Base-by-base conservation (phyloP, 495 filamentous ascomycete species). In the Aspergillus bertholletiae region DNA sequence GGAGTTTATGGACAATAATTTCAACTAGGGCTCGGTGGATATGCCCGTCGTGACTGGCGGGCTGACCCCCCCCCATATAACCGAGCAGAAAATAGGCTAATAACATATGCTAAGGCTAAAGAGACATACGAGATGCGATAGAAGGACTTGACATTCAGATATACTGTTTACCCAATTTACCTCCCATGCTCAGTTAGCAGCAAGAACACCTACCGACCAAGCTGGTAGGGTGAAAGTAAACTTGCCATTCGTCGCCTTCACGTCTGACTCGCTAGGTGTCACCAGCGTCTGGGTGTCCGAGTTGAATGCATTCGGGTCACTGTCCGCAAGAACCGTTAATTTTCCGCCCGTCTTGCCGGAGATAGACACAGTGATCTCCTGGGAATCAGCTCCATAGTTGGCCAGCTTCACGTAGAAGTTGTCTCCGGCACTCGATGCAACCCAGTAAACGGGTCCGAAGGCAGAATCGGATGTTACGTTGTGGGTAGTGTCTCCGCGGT, bases 381-480 rank as follows among this genome's bases (percentile, higher is more conserved):
- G 20, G 63, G 54, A 15, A 52, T 58, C 50, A 21, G 39, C 28
- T 15, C 59, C 55, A 40, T 28, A 64, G 46, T 54, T 62, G 47
- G 54, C 68, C 57, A 45, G 53, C 60, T 68, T 66, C 24, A 70
- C 55, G 27, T 49, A 55, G 23, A 61, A 59, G 0, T 61, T 61
- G 18, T 54, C 46, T 7, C 64, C 61, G 32, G 69, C 64, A 44
- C 64, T 64, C 11, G 74, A 70, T 13, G 80, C 79, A 20, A 81
- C 83, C 56, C 76, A 85, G 69, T 79, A 87, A 0, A 79, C 70
- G 0, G 83, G 83, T 20, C 71, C 69, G 60, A 80, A 67, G 13
- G 57, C 57, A 1, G 61, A 63, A 23, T 64, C 62, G 24, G 63
- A 67, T 3, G 69, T 65, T 5, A 71, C 66, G 7, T 71, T 76